Percentiles rank a stretch among this genome's conserved stretches.
Evolutionary conservation across 106 monocot genomes (phyloP).

Genomic region (Platanthera guangdongensis): DNA sequence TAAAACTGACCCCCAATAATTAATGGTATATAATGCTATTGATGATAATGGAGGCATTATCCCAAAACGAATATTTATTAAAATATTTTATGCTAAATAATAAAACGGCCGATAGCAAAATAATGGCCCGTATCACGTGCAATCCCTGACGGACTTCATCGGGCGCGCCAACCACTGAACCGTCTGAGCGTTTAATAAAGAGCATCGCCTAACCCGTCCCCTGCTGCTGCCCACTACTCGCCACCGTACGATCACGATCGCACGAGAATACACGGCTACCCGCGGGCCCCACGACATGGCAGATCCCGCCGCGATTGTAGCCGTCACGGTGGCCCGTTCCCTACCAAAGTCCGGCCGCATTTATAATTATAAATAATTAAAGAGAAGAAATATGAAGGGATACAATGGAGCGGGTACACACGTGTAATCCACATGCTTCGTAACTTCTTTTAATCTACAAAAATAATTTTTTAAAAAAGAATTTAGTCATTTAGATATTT

Average conservation of each 20-base stretch:
- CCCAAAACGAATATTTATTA: no score
- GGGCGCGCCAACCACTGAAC: conserved; percentile 5
- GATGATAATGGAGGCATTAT: no score
- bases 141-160: background rate
- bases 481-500: conserved; percentile 2
- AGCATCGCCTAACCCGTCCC: background rate
- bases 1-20: no score
- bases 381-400: no score
- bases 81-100: no score
- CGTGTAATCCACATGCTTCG: no score
- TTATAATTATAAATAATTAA: no score
- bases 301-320: background rate
- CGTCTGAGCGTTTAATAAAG: background rate
- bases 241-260: background rate
- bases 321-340: background rate
- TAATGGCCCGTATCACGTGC: background rate
- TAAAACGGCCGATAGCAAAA: no score
- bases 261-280: background rate
- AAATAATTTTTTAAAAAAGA: conserved; percentile 1
- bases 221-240: background rate
- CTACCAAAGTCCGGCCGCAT: background rate
- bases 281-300: background rate
- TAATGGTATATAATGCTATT: no score
- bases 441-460: background rate
- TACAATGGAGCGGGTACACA: no score